Evolutionary conservation across 2,329 filamentous ascomycete species (phyloP).

Genomic region (Claviceps sp.): DNA sequence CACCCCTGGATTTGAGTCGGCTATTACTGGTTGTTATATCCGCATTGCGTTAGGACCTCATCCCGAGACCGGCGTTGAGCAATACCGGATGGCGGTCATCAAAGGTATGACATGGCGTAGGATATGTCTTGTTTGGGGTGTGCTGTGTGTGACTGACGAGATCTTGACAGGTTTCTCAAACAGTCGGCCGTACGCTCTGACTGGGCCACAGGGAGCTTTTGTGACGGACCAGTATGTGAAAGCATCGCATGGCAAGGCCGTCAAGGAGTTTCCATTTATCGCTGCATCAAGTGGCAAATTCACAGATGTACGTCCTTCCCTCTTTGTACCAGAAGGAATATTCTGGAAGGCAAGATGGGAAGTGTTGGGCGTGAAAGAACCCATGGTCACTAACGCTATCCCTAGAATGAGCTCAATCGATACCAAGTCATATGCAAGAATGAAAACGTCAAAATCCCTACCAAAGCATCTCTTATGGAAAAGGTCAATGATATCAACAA

Average conservation of each 20-base stretch:
- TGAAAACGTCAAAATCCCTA: slow-evolving; percentile 61
- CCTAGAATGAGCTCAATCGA: slow-evolving; percentile 62
- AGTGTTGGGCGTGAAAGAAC: no score
- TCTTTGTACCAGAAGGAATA: not conserved
- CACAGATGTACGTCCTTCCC: slow-evolving; percentile 49
- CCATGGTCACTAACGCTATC: slow-evolving; percentile 11
- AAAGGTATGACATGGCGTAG: slow-evolving; percentile 44
- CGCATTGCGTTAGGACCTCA: slow-evolving; percentile 75
- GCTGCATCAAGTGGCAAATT: slow-evolving; percentile 76
- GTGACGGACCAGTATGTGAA: slow-evolving; percentile 76
- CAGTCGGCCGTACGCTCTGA: slow-evolving; percentile 73
- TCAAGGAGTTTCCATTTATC: slow-evolving; percentile 80
- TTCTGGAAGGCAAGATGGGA: not conserved
- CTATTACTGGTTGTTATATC: slow-evolving; percentile 72
- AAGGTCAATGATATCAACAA: slow-evolving; percentile 74
- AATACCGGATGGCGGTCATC: slow-evolving; percentile 81
- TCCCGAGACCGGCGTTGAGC: slow-evolving; percentile 54
- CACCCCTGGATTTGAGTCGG: slow-evolving; percentile 75
- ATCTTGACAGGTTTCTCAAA: slow-evolving; percentile 51
- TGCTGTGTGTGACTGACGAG: not conserved
- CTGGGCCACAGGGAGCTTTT: slow-evolving; percentile 62
- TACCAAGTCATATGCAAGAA: slow-evolving; percentile 63
- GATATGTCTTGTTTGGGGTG: not conserved
- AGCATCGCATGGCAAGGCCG: slow-evolving; percentile 68
- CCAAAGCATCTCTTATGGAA: slow-evolving; percentile 49